Conservation (phyloP, 2,329 filamentous ascomycete genomes). For the Lasiodiplodia sp. region DNA sequence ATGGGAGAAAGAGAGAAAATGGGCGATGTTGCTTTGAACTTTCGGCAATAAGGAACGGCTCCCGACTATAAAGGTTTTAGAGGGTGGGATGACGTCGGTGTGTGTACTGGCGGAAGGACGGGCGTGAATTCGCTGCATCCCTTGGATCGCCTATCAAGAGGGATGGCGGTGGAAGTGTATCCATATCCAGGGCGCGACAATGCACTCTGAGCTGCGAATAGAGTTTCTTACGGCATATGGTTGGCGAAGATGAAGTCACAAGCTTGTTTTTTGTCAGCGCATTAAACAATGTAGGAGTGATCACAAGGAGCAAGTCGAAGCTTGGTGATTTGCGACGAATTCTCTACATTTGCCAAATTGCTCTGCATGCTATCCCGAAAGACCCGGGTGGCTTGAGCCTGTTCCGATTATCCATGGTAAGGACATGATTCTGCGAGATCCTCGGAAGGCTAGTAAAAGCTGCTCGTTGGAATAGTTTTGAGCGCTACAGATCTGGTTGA, state of each 20-base stretch:
- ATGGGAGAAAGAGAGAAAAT: not conserved
- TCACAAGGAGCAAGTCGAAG: not conserved
- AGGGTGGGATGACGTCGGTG: not conserved
- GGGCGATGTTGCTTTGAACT: not conserved
- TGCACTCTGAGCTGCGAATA: slow-evolving; percentile 23
- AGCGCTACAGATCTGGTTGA: not conserved
- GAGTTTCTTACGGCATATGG: not conserved
- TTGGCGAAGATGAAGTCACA: not conserved
- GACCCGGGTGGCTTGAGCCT: not conserved
- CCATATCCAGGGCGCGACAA: slow-evolving; percentile 6
- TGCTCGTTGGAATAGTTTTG: not conserved
- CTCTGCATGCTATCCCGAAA: not conserved
- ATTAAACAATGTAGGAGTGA: not conserved
- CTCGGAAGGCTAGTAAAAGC: not conserved
- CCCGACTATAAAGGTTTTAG: not conserved
- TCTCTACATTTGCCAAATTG: not conserved
- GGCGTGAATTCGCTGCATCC: not conserved
- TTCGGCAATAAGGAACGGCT: not conserved
- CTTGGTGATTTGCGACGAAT: not conserved
- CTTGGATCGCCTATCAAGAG: not conserved
- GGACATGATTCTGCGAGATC: not conserved
- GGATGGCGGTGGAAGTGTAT: slow-evolving; percentile 14
- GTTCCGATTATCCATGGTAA: not conserved
- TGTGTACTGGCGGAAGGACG: not conserved
- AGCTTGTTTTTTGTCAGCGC: not conserved